Base-by-base conservation (phyloP, 169 alveolate species). In the Plasmodium gaboni region DNA sequence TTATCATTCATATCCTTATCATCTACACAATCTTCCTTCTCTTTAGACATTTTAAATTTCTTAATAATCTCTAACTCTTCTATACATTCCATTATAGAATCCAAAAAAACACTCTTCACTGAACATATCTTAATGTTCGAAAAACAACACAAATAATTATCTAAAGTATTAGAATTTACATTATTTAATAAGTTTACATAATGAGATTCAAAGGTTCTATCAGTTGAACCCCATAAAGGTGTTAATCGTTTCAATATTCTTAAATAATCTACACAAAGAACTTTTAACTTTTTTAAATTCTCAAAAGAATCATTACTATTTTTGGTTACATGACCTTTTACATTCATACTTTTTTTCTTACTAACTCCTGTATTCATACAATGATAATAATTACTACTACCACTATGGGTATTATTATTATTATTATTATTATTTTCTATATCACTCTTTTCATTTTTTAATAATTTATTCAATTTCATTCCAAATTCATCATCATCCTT, bases 151-250 rank as follows among this genome's bases (percentile, higher is more conserved):
- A 78, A 55, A 51, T 78, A 78, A 8, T 59, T 17, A 64, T 78
- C 89, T 24, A 78, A 78, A 24, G 64, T 78, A 19, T 78, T 78
- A 17, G 68, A 10, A 1, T 78, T 73, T 17, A 78, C 78, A 44
- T 65, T 78, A 55, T 78, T 78, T 44, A 78, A 57, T 19, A 78
- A 17, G 38, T 65, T 78, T 7, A 78, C 70, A 78, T 64, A 78
- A 78, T 78, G 89, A 13, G 64, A 78, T 64, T 78, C 89, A 69
- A 78, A 78, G 17, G 89, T 15, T 57, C 67, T 78, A 57, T 78
- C 65, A 5, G 73, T 32, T 64, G 64, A 74, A 63, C 89, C 53
- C 89, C 89, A 78, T 12, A 67, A 24, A 10, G 89, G 51, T 22
- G 70, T 28, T 48, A 78, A 28, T 13, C 89, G 28, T 44, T 78